phyloP scores from a whole-genome alignment of 208 protist species.

The Acanthamoeba pearcei region DNA sequence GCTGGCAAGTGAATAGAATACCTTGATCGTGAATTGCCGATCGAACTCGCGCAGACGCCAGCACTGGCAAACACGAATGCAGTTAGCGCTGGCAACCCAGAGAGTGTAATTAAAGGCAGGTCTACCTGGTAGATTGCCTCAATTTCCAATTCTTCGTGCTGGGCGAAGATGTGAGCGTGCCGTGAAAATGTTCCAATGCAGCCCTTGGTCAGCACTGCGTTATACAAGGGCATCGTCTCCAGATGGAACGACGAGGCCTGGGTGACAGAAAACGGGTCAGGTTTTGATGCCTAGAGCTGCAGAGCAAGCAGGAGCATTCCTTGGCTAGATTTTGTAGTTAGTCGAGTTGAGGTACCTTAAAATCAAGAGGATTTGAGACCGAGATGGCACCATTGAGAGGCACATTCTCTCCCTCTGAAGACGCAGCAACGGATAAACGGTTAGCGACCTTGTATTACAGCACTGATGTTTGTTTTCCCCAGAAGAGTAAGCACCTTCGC shows the following conservation, averaged over 20 bases:
- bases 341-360: background rate
- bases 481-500: constrained; percentile 24
- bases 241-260: constrained; percentile 26
- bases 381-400: constrained; percentile 29
- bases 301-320: too few relatives aligned
- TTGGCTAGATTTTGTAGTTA: too few relatives aligned
- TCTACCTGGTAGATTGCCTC: background rate
- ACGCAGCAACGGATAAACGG: background rate
- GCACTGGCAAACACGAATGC: background rate
- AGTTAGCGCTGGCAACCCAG: background rate
- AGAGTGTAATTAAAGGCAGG: too few relatives aligned
- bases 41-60: constrained; percentile 58
- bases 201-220: constrained; percentile 48
- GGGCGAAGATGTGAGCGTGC: constrained; percentile 1
- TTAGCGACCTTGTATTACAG: too few relatives aligned
- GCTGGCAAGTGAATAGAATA: background rate
- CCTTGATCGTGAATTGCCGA: constrained; percentile 20
- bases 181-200: constrained; percentile 31
- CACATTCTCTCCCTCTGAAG: constrained; percentile 3
- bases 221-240: constrained; percentile 43
- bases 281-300: background rate
- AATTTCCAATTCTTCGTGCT: constrained; percentile 11
- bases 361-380: constrained; percentile 32
- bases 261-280: background rate
- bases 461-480: too few relatives aligned